Evolutionary conservation across 306 rosid genomes (phyloP).

Genomic region (Rosa lucieae): DNA sequence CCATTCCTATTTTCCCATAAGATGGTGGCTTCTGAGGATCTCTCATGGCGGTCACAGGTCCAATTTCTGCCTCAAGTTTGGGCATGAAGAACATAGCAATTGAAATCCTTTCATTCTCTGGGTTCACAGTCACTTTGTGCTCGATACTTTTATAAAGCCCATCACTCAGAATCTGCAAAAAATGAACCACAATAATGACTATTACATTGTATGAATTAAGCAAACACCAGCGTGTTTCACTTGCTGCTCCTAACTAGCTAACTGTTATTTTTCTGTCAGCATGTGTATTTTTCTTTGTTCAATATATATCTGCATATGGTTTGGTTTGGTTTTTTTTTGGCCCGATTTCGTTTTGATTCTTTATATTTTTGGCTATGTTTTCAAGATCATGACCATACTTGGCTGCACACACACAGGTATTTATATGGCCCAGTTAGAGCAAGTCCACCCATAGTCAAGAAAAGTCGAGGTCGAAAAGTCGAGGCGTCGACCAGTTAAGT

Average conservation of each 20-base stretch:
- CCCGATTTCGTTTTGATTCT: too few relatives aligned
- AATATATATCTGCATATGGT: too few relatives aligned
- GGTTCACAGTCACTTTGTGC: constrained; percentile 66
- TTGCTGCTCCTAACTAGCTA: background rate
- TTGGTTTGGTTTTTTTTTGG: too few relatives aligned
- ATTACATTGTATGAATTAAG: background rate
- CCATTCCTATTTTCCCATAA: constrained; percentile 46
- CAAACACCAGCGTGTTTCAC: background rate
- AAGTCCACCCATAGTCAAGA: too few relatives aligned
- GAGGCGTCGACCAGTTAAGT: too few relatives aligned
- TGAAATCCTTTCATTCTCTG: constrained; percentile 62
- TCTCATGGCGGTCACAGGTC: constrained; percentile 35
- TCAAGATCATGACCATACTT: too few relatives aligned
- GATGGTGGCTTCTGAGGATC: constrained; percentile 46
- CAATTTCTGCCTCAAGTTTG: constrained; percentile 61
- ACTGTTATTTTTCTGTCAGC: background rate
- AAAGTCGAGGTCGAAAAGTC: too few relatives aligned
- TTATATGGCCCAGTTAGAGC: too few relatives aligned
- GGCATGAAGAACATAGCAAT: constrained; percentile 64
- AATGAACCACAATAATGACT: background rate
- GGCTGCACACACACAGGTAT: too few relatives aligned
- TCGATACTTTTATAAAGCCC: constrained; percentile 68
- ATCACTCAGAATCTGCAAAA: constrained; percentile 61
- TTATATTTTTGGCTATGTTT: too few relatives aligned
- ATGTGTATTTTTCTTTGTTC: background rate